phyloP scores from a whole-genome alignment of 148 eudicot genomes.

The Hydrangea macrophylla region DNA sequence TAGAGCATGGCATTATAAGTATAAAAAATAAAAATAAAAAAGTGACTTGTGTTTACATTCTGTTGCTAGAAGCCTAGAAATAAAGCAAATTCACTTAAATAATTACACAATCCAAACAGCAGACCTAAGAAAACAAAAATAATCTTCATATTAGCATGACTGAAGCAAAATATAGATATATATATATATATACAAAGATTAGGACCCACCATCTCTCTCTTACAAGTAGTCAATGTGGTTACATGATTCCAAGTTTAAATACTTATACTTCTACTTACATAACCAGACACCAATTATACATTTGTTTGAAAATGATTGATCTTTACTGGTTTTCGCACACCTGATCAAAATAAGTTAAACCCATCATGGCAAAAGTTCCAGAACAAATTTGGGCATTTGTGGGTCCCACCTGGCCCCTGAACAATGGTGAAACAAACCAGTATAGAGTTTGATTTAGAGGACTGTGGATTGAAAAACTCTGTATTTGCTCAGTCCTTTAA shows the following conservation, averaged over 20 bases:
- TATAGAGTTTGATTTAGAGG: too few relatives aligned
- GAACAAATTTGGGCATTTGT: too few relatives aligned
- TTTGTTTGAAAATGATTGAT: too few relatives aligned
- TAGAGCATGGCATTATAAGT: too few relatives aligned
- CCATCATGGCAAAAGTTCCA: neutral
- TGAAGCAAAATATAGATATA: slow-evolving; percentile 2
- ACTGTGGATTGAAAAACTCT: too few relatives aligned
- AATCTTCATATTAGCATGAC: neutral
- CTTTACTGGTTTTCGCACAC: neutral
- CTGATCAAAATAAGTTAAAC: neutral
- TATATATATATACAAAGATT: neutral
- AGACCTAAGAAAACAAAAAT: too few relatives aligned
- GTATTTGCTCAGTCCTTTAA: neutral
- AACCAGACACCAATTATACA: too few relatives aligned
- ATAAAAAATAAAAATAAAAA: too few relatives aligned
- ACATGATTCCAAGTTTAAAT: too few relatives aligned
- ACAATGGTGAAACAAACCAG: too few relatives aligned
- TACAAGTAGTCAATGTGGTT: too few relatives aligned
- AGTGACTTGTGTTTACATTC: neutral
- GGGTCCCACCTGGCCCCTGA: too few relatives aligned
- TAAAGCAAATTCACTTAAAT: neutral
- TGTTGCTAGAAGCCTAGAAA: neutral
- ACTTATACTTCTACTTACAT: neutral
- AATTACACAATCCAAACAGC: neutral
- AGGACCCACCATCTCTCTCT: neutral